Percentiles rank a stretch among this genome's conserved stretches.
Evolutionary conservation across 2,329 filamentous ascomycete genomes (phyloP).

Genomic region (Camillea tinctor): DNA sequence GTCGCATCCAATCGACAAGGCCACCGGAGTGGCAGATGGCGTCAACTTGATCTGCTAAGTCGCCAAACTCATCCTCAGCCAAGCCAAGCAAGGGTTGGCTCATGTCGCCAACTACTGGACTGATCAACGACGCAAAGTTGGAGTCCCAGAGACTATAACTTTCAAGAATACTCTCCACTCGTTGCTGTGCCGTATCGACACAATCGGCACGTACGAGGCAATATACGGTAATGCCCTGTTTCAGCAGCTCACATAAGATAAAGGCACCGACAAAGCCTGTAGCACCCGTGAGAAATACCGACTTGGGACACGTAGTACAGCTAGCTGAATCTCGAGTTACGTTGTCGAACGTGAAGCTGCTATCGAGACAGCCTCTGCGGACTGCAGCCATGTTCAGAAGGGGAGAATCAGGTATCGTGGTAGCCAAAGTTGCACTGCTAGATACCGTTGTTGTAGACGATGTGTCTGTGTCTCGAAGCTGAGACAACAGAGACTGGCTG

Average conservation of each 20-base stretch:
- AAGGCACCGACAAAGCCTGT: constrained; percentile 31
- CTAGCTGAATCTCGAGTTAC: constrained; percentile 4
- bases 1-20: constrained; percentile 33
- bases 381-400: constrained; percentile 19
- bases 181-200: constrained; percentile 13
- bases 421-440: constrained; percentile 11
- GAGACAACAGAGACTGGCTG: constrained; percentile 18
- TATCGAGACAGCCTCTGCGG: constrained; percentile 26
- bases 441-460: constrained; percentile 11
- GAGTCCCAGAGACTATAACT: constrained; percentile 25
- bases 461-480: constrained; percentile 12
- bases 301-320: constrained; percentile 9
- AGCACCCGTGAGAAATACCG: constrained; percentile 27
- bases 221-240: constrained; percentile 18
- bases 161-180: constrained; percentile 19
- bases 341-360: constrained; percentile 23
- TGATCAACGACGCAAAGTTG: constrained; percentile 19
- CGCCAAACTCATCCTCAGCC: constrained; percentile 20
- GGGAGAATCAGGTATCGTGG: constrained; percentile 10
- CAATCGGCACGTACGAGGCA: constrained; percentile 27
- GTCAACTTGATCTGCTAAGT: constrained; percentile 25
- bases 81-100: constrained; percentile 26
- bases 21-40: constrained; percentile 28
- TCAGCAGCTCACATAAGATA: constrained; percentile 25
- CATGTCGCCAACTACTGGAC: constrained; percentile 24